Evolutionary conservation across 805 yeast genomes (phyloP).

Genomic region (Isabelozyma rhagii): DNA sequence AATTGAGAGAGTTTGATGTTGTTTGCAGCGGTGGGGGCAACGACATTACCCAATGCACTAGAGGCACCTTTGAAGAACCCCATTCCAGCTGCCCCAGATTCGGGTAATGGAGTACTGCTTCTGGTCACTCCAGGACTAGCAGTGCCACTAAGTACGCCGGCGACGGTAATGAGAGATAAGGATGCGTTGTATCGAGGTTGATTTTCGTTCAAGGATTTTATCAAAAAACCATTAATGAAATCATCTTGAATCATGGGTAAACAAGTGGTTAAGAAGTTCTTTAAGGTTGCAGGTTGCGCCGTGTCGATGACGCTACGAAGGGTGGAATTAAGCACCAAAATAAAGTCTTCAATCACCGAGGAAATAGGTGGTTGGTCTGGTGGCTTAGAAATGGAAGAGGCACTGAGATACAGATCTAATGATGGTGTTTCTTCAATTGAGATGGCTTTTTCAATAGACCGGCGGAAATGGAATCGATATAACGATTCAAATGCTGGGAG

Average conservation of each 20-base stretch:
- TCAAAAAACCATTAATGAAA: slow-evolving; percentile 50
- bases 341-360: slow-evolving; percentile 82
- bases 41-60: slow-evolving; percentile 43
- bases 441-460: slow-evolving; percentile 79
- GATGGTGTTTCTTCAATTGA: slow-evolving; percentile 73
- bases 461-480: slow-evolving; percentile 62
- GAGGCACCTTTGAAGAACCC: slow-evolving; percentile 45
- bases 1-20: slow-evolving; percentile 53
- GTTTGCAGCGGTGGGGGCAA: slow-evolving; percentile 26
- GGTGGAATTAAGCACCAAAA: slow-evolving; percentile 67
- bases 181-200: slow-evolving; percentile 39
- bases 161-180: slow-evolving; percentile 15
- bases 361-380: slow-evolving; percentile 68
- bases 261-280: slow-evolving; percentile 52
- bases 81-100: slow-evolving; percentile 27
- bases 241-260: slow-evolving; percentile 62
- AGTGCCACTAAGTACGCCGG: slow-evolving; percentile 7
- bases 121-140: slow-evolving; percentile 23
- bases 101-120: slow-evolving; percentile 32
- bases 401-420: slow-evolving; percentile 36
- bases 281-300: slow-evolving; percentile 59
- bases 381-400: not conserved
- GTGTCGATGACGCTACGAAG: slow-evolving; percentile 66
- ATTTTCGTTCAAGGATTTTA: slow-evolving; percentile 32
- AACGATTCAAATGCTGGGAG: slow-evolving; percentile 64